These are phyloP conservation scores for Galeopsis tetrahit DNA, from an alignment of 257 asterid genomes.

Conservation along the genomic window DNA sequence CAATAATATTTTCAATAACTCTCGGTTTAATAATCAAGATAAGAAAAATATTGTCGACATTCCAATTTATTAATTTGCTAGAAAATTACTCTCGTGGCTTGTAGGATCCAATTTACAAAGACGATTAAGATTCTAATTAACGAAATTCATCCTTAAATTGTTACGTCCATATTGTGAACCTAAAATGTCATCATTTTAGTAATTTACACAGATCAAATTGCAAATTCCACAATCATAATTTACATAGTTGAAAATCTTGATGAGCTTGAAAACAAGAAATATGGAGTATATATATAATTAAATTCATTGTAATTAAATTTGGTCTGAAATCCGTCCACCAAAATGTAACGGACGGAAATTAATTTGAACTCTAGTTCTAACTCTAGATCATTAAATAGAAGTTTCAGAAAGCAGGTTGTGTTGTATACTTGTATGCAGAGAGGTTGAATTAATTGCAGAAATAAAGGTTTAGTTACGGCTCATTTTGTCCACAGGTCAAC, in stretches of 20 bases:
- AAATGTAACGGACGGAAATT: not conserved
- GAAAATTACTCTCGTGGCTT: not conserved
- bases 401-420: too few species aligned
- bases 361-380: not conserved
- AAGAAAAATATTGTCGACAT: too few species aligned
- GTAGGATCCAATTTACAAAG: not conserved
- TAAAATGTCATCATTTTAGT: not conserved
- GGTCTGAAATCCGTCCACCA: too few species aligned
- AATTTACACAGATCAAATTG: not conserved
- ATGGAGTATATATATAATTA: too few species aligned
- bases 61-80: not conserved
- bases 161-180: too few species aligned
- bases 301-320: too few species aligned
- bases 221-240: not conserved
- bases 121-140: not conserved
- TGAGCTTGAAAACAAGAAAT: too few species aligned
- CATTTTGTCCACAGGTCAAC: conserved; percentile 34
- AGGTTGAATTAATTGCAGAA: conserved; percentile 27
- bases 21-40: too few species aligned
- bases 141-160: too few species aligned
- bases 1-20: too few species aligned
- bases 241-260: not conserved
- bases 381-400: too few species aligned
- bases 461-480: conserved; percentile 34
- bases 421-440: not conserved